A percentile compares a stretch with the other conserved stretches of the same genome.
phyloP scores from a whole-genome alignment of 2,329 filamentous ascomycete genomes.

The Aureobasidium sp. region DNA sequence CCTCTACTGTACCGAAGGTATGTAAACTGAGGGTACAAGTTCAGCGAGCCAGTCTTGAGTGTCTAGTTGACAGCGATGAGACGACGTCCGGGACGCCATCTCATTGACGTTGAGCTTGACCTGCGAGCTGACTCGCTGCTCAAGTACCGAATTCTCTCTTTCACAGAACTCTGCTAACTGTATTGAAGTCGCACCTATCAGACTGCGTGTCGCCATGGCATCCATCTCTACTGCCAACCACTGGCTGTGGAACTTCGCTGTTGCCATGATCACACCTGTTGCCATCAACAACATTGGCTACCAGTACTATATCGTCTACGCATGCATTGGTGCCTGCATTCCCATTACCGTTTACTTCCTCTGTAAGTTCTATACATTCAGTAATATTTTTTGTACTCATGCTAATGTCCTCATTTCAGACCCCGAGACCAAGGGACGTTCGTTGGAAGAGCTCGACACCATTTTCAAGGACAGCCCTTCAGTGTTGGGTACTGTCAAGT shows the following conservation, averaged over 20 bases:
- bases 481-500: conserved; percentile 14
- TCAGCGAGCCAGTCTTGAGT: neutral
- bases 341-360: conserved; percentile 40
- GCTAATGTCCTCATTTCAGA: neutral
- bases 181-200: conserved; percentile 41
- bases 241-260: conserved; percentile 40
- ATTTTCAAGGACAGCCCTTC: conserved; percentile 22
- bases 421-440: conserved; percentile 27
- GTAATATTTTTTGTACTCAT: neutral
- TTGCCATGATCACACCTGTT: conserved; percentile 34
- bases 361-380: conserved; percentile 29
- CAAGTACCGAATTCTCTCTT: neutral
- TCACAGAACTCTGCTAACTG: neutral
- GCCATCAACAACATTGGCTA: conserved; percentile 47
- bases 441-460: conserved; percentile 27
- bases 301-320: conserved; percentile 47
- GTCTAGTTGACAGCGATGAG: neutral
- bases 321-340: conserved; percentile 40
- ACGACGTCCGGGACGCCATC: neutral
- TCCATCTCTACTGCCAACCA: conserved; percentile 50
- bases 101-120: neutral
- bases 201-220: conserved; percentile 48
- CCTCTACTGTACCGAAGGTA: conserved; percentile 49
- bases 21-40: neutral
- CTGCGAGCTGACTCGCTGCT: neutral